A percentile compares a stretch with the other conserved stretches of the same genome.
These are phyloP conservation scores for Fusarium torulosum DNA, from an alignment of 2,329 filamentous ascomycete species.

Conservation along the genomic window DNA sequence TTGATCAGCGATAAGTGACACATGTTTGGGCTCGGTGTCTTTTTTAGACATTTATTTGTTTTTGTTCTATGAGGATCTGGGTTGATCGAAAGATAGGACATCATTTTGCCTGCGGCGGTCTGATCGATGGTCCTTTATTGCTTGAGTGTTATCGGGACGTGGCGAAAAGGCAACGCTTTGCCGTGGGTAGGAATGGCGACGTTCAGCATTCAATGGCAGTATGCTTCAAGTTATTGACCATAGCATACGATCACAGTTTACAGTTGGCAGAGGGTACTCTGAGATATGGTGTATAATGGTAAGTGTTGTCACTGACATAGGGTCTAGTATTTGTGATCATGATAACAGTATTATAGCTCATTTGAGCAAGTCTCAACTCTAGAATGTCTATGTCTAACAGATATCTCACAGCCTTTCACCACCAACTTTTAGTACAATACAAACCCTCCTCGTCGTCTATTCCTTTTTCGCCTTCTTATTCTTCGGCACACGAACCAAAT, in stretches of 20 bases:
- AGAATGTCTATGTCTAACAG: neutral
- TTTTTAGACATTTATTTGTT: neutral
- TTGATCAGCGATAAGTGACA: conserved; percentile 4
- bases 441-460: neutral
- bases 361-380: neutral
- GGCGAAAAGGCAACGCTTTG: neutral
- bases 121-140: neutral
- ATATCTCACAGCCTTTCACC: neutral
- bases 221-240: too few relatives aligned
- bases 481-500: conserved; percentile 56
- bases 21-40: neutral
- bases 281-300: too few relatives aligned
- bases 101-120: neutral
- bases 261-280: too few relatives aligned
- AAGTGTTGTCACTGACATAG: too few relatives aligned
- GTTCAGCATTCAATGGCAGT: too few relatives aligned
- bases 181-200: neutral
- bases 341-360: neutral
- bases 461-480: conserved; percentile 37
- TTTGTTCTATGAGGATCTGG: neutral
- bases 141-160: neutral
- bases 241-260: too few relatives aligned
- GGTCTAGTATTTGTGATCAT: neutral
- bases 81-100: neutral
- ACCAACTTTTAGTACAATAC: neutral